Evolutionary conservation across 257 asterid species (phyloP).

Genomic region (Apocynum venetum): DNA sequence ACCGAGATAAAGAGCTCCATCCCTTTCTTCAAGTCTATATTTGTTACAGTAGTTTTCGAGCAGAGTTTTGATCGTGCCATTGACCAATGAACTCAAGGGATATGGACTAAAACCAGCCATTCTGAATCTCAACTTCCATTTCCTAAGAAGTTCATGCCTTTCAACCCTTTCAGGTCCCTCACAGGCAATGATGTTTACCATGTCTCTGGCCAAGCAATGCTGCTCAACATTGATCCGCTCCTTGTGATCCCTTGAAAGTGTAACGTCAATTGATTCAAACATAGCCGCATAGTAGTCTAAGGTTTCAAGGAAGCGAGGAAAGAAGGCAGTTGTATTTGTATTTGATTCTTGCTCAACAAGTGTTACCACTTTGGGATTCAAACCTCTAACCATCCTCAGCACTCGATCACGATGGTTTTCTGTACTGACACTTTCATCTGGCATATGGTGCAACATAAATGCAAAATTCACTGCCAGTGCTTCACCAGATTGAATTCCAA

Average conservation of each 20-base stretch:
- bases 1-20: conserved; percentile 86
- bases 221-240: conserved; percentile 77
- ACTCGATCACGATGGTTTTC: conserved; percentile 67
- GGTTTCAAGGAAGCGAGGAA: conserved; percentile 71
- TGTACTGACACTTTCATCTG: conserved; percentile 81
- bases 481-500: conserved; percentile 48
- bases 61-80: conserved; percentile 58
- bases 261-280: conserved; percentile 78
- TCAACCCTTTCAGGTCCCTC: conserved; percentile 81
- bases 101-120: conserved; percentile 81
- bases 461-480: conserved; percentile 85
- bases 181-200: conserved; percentile 76
- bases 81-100: conserved; percentile 68
- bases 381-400: conserved; percentile 60
- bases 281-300: conserved; percentile 71
- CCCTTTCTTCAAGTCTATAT: conserved; percentile 73
- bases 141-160: conserved; percentile 68
- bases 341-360: conserved; percentile 85
- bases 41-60: conserved; percentile 49
- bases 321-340: conserved; percentile 76
- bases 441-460: conserved; percentile 66
- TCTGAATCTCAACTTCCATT: conserved; percentile 70
- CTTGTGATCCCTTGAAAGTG: conserved; percentile 60
- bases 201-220: conserved; percentile 76
- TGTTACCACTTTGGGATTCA: conserved; percentile 76